Evolutionary conservation across 1,284 basidiomycete genomes (phyloP), one percentile per base, ranked within the genome.

Genomic region (Boletus calvinii): DNA sequence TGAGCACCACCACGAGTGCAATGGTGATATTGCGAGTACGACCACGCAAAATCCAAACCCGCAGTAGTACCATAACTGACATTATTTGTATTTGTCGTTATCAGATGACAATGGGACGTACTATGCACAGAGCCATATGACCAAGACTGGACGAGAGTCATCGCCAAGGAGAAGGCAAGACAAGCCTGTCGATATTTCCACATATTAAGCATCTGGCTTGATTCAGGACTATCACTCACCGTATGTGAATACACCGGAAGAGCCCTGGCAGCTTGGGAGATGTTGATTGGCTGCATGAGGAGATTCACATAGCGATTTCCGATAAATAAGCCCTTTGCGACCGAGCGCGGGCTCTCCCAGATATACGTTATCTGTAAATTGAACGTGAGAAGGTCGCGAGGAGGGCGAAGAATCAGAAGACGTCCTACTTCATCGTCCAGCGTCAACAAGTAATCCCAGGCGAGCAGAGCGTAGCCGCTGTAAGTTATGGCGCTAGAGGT

Each of bases 371-470:
- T 9, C 51, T 53, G 10, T 1, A 15, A 22, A 18, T 8, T 11
- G 11, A 32, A 17, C 35, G 48, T 52, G 43, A 52, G 48, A 41
- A 22, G 34, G 4, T 30, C 13, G 22, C n/a, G 11, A 2, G 15
- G 10, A 38, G n/a, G 22, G 20, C 34, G 22, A 22, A 5, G 22
- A 22, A 22, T 26, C 26, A 6, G 24, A 24, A 41, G 32, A 30
- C 18, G 17, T 10, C 20, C 29, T 17, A 38, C 51, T 9, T 53
- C 51, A 22, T 52, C 51, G 30, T 53, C 51, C 40, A 53, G n/a
- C 17, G 49, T 53, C 51, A 52, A 39, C 17, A 53, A 32, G 40
- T 53, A 39, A 34, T 53, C 51, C 49, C 51, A 53, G 3, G 43
- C 13, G 22, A 52, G 51, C 18, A 42, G 34, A 31, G 48, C 10